Evolutionary conservation across 164 flowering plant genomes (phyloP).

Genomic region (Taxillus chinensis): DNA sequence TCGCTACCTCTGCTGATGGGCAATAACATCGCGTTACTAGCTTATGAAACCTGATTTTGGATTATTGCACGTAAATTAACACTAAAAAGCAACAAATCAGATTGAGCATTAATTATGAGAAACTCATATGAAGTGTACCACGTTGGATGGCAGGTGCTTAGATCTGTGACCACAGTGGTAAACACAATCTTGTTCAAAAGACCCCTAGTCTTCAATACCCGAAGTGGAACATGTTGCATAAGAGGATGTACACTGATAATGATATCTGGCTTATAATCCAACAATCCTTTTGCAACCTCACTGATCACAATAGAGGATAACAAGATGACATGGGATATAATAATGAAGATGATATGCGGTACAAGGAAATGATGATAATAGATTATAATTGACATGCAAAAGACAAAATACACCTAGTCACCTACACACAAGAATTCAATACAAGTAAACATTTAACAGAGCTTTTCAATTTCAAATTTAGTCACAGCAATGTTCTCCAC

Average conservation of each 20-base stretch:
- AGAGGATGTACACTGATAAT: constrained; percentile 96
- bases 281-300: constrained; percentile 85
- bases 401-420: no score
- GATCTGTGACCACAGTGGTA: constrained; percentile 90
- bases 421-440: no score
- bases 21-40: constrained; percentile 97
- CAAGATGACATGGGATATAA: not conserved
- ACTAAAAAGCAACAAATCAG: not conserved
- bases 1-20: constrained; percentile 76
- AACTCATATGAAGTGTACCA: constrained; percentile 35
- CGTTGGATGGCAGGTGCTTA: constrained; percentile 97
- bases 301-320: constrained; percentile 23
- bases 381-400: no score
- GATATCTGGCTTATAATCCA: constrained; percentile 91
- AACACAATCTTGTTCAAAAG: constrained; percentile 84
- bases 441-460: no score
- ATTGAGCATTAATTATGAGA: not conserved
- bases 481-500: no score
- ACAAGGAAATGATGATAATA: no score
- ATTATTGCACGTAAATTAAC: constrained; percentile 4
- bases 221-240: constrained; percentile 98
- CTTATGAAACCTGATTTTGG: constrained; percentile 78
- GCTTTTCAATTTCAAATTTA: no score
- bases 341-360: no score
- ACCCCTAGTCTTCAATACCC: constrained; percentile 71